A percentile compares a stretch with the other conserved stretches of the same genome.
These are phyloP conservation scores for Apostasia ramifera DNA, from an alignment of 106 monocot species.

Conservation along the genomic window DNA sequence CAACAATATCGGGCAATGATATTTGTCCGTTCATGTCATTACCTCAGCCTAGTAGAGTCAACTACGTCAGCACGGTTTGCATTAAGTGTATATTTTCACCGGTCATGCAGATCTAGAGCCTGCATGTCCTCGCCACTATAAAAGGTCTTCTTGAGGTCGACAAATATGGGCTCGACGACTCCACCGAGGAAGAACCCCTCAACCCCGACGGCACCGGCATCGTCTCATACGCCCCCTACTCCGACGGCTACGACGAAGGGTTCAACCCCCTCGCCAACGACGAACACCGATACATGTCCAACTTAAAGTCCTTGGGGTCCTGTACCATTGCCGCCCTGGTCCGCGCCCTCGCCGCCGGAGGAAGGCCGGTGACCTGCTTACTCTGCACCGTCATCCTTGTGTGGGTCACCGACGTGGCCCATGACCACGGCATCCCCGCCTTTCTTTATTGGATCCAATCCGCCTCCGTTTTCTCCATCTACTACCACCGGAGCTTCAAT, in stretches of 20 bases:
- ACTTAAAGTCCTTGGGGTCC: slow-evolving; percentile 8
- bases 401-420: slow-evolving; percentile 43
- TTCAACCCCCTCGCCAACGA: slow-evolving; percentile 1
- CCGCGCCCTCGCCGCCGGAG: slow-evolving; percentile 4
- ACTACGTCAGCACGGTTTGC: too few species aligned
- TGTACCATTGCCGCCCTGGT: slow-evolving; percentile 17
- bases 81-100: too few species aligned
- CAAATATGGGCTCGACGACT: neutral
- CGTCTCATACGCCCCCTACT: slow-evolving; percentile 38
- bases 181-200: neutral
- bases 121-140: too few species aligned
- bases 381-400: slow-evolving; percentile 34
- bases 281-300: slow-evolving; percentile 5
- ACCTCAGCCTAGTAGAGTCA: too few species aligned
- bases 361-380: slow-evolving; percentile 26
- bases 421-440: slow-evolving; percentile 19
- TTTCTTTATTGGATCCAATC: slow-evolving; percentile 63
- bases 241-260: slow-evolving; percentile 58
- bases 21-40: too few species aligned
- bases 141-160: too few species aligned
- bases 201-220: slow-evolving; percentile 5
- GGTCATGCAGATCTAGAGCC: too few species aligned
- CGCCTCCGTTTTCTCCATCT: slow-evolving; percentile 42
- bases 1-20: too few species aligned
- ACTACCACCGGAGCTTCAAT: slow-evolving; percentile 22